Conservation (phyloP, 108 stramenopile species). For the Nitzschia putrida region DNA sequence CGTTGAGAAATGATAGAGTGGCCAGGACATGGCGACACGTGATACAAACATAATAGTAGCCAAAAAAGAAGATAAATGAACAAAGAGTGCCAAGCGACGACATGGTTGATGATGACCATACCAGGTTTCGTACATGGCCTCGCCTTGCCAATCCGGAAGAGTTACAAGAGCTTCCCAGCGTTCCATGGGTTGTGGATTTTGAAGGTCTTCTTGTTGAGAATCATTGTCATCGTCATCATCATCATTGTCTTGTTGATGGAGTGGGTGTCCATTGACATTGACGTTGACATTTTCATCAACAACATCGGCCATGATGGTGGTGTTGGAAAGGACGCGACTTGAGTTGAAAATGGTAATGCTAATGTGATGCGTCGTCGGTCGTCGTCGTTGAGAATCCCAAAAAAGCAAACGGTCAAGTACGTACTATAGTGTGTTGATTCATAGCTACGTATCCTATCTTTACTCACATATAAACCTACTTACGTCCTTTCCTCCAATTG, state of each 20-base stretch:
- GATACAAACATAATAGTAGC: neutral
- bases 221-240: neutral
- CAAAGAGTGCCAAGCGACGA: constrained; percentile 7
- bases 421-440: no score
- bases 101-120: constrained; percentile 6
- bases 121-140: constrained; percentile 14
- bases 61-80: constrained; percentile 7
- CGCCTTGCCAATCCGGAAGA: constrained; percentile 9
- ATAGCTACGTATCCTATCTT: no score
- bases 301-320: neutral
- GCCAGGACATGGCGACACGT: neutral
- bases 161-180: constrained; percentile 6
- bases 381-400: no score
- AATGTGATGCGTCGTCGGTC: no score
- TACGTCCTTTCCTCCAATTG: no score
- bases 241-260: neutral
- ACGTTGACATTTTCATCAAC: neutral
- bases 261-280: neutral
- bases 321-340: neutral
- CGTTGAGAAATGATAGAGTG: neutral
- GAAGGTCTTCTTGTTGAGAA: neutral
- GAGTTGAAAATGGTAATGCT: no score
- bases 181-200: neutral
- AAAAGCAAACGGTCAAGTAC: no score
- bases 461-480: no score